A percentile compares a stretch with the other conserved stretches of the same genome.
Conservation (phyloP, 2,329 filamentous ascomycete genomes). For the Aspergillus luchuensis region DNA sequence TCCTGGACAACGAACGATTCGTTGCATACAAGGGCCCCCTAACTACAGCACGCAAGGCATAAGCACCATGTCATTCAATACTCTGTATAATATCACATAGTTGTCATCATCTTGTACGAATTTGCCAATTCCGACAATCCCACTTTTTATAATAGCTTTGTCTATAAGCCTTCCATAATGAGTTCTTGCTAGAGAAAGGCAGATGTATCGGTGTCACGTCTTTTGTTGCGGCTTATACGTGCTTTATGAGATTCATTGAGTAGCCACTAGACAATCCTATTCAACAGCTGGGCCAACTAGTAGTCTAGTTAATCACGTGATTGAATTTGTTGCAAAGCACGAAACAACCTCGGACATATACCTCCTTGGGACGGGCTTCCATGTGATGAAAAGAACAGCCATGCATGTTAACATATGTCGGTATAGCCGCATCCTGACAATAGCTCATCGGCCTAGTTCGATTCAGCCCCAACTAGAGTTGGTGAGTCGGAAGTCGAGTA, state of each 20-base stretch:
- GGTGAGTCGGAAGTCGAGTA: not conserved
- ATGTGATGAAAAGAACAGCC: not conserved
- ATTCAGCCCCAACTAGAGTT: not conserved
- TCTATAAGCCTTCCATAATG: no score
- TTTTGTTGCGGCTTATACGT: no score
- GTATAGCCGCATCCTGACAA: not conserved
- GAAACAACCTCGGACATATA: not conserved
- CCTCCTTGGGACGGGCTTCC: not conserved
- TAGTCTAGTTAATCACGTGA: constrained; percentile 1
- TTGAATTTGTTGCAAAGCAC: no score
- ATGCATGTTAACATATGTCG: constrained; percentile 1
- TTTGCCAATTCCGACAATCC: not conserved
- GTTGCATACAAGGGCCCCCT: constrained; percentile 39
- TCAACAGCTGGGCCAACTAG: no score
- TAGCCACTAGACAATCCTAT: no score
- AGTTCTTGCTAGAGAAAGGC: no score
- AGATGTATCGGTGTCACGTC: no score
- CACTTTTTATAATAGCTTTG: not conserved
- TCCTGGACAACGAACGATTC: constrained; percentile 42
- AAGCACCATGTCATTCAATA: not conserved
- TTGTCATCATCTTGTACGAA: not conserved
- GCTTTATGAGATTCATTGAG: not conserved
- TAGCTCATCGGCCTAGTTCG: not conserved
- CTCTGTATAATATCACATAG: constrained; percentile 8
- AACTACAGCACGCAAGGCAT: constrained; percentile 34